phyloP scores from a whole-genome alignment of 495 filamentous ascomycete genomes.

The Hypoxylon perforatum region DNA sequence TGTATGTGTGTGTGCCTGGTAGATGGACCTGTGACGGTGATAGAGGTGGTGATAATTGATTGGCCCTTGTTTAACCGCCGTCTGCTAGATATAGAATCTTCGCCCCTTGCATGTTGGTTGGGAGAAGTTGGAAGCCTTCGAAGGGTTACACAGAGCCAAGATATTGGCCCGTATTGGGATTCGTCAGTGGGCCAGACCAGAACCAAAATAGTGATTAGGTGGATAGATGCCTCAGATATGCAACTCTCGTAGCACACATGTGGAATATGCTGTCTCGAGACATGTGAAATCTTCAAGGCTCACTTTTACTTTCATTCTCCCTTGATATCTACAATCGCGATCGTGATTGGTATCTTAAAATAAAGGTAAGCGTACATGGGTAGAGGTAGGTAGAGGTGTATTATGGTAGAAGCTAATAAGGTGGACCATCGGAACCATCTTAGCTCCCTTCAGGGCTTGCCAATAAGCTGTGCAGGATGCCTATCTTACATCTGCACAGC shows the following conservation, averaged over 20 bases:
- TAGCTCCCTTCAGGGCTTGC: neutral
- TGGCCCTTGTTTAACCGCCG: slow-evolving; percentile 34
- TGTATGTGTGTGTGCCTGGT: slow-evolving; percentile 30
- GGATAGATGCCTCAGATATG: slow-evolving; percentile 26
- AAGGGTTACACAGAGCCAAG: slow-evolving; percentile 10
- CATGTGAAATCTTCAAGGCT: slow-evolving; percentile 24
- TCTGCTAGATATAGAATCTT: slow-evolving; percentile 12
- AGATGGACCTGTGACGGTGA: slow-evolving; percentile 32
- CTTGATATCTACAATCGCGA: neutral
- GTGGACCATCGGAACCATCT: no score
- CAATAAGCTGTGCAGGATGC: slow-evolving; percentile 10
- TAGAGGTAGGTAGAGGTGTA: no score
- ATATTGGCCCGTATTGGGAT: slow-evolving; percentile 26
- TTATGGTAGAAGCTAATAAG: no score
- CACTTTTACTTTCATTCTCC: neutral
- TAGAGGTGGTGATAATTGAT: slow-evolving; percentile 16
- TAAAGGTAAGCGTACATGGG: neutral
- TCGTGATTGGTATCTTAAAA: slow-evolving; percentile 5
- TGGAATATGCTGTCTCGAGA: slow-evolving; percentile 10
- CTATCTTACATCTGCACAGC: neutral
- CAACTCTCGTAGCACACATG: slow-evolving; percentile 24
- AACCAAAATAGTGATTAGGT: slow-evolving; percentile 24
- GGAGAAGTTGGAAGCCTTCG: slow-evolving; percentile 1
- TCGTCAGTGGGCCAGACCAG: neutral
- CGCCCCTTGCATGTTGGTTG: slow-evolving; percentile 30